These are phyloP conservation scores for Coprinopsis cinerea DNA, from an alignment of 768 basidiomycete genomes.

Conservation along the genomic window DNA sequence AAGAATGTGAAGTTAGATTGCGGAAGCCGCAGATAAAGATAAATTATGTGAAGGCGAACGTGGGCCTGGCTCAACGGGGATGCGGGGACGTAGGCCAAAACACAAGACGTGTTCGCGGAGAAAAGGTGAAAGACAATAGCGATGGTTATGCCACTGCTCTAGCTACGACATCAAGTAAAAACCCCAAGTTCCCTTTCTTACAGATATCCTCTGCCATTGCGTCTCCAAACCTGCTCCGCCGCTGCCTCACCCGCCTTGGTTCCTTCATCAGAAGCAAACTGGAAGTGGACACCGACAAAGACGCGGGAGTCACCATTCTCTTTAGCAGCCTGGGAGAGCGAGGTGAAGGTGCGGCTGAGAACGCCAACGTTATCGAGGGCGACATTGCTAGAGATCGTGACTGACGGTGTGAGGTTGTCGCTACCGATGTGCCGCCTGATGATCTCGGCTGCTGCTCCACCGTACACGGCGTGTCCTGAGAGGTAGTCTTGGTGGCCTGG, in stretches of 20 bases:
- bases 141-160: no score
- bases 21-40: no score
- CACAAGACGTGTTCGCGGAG: no score
- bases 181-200: not conserved
- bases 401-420: not conserved
- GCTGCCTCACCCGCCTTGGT: constrained; percentile 2
- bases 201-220: not conserved
- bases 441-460: not conserved
- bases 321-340: not conserved
- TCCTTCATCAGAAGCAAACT: not conserved
- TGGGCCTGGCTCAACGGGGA: no score
- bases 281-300: constrained; percentile 2
- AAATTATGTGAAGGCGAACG: no score
- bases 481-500: constrained; percentile 6
- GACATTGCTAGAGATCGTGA: not conserved
- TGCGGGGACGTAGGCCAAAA: no score
- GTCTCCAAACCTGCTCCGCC: constrained; percentile 5
- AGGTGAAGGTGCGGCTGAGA: not conserved
- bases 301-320: constrained; percentile 3
- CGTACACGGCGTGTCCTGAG: constrained; percentile 5
- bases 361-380: not conserved
- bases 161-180: no score
- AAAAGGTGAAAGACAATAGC: no score
- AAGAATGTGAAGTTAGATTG: no score
- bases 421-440: not conserved